Evolutionary conservation across 139 green algal genomes (phyloP), one percentile per base, ranked within the genome.

Genomic region (Micromonas pusilla): DNA sequence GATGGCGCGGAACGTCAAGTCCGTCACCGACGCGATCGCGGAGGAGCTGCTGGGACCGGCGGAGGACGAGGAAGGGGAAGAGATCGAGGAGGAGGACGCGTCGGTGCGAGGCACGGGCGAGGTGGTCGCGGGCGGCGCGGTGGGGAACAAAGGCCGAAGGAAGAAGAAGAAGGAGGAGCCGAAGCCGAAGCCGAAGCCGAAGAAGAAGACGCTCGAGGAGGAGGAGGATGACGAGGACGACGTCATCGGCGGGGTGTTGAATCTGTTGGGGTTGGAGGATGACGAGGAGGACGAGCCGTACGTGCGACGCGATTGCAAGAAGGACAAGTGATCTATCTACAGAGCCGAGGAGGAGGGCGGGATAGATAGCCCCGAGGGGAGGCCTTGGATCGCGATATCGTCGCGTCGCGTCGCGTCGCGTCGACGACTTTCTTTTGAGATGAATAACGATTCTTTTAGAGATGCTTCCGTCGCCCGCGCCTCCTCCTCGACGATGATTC

Each of bases 191-290:
- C 36, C 36, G 20, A 70, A 70, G 63, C 28, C 28, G n/a, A 75
- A 75, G 68, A 23, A 26, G 37, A 23, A 28, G 68, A 28, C 68
- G 37, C n/a, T 13, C 52, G 68, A 75, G 25, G 52, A 39, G 36
- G 68, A 75, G 30, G 68, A 75, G 25, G 68, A 75, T 5, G 65
- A 72, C 65, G 65, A 68, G 66, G 66, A 75, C 68, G 68, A 75
- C 30, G 37, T 39, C 19, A 34, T 75, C 34, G 68, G 68, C n/a
- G 68, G 37, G 2, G 25, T 75, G n/a, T 62, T 75, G 37, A 62
- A 75, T 6, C 30, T 75, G 3, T 5, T 75, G 21, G 68, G 68
- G 26, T 33, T 75, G 38, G 68, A 75, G 68, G 68, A 75, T 32
- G 68, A 75, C 13, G 68, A 75, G 33, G 68, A 75, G 1, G 68